These are phyloP conservation scores for Rhizopogon rudus DNA, from an alignment of 768 basidiomycete species.

Conservation along the genomic window DNA sequence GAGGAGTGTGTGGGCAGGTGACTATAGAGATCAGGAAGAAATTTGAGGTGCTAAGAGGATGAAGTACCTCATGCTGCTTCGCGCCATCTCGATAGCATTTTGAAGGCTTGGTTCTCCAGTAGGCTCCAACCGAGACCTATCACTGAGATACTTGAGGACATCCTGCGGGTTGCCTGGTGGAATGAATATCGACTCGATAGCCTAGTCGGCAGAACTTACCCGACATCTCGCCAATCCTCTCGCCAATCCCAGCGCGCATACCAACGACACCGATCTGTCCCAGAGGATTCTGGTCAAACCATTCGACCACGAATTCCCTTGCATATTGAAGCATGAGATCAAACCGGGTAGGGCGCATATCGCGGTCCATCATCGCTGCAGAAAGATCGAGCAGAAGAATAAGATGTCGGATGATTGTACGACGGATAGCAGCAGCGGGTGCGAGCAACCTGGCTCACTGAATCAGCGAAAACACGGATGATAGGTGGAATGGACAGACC, in stretches of 20 bases:
- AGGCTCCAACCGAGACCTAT: conserved; percentile 86
- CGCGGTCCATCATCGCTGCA: conserved; percentile 88
- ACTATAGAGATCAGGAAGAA: conserved; percentile 35
- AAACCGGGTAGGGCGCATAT: conserved; percentile 93
- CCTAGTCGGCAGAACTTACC: conserved; percentile 42
- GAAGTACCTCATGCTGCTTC: conserved; percentile 81
- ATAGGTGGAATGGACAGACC: conserved; percentile 43
- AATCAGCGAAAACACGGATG: conserved; percentile 6
- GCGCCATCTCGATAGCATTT: conserved; percentile 97
- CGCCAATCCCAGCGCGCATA: conserved; percentile 87
- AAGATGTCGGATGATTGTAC: conserved; percentile 95
- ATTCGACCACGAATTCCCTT: conserved; percentile 88
- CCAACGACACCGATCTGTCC: conserved; percentile 96
- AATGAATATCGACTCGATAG: conserved; percentile 5
- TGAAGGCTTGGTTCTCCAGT: conserved; percentile 93
- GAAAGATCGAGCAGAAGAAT: conserved; percentile 92
- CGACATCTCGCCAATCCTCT: conserved; percentile 88
- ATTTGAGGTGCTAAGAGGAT: neutral
- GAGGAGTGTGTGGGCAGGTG: conserved; percentile 98
- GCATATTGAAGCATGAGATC: conserved; percentile 88
- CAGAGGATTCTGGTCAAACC: conserved; percentile 99
- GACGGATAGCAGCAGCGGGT: conserved; percentile 82
- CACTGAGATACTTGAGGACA: conserved; percentile 79
- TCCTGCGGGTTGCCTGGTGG: conserved; percentile 89
- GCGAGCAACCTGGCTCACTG: conserved; percentile 58